Percentiles rank a stretch among this genome's conserved stretches.
Evolutionary conservation across 148 eudicot species (phyloP).

Genomic region (Arctostaphylos glauca): DNA sequence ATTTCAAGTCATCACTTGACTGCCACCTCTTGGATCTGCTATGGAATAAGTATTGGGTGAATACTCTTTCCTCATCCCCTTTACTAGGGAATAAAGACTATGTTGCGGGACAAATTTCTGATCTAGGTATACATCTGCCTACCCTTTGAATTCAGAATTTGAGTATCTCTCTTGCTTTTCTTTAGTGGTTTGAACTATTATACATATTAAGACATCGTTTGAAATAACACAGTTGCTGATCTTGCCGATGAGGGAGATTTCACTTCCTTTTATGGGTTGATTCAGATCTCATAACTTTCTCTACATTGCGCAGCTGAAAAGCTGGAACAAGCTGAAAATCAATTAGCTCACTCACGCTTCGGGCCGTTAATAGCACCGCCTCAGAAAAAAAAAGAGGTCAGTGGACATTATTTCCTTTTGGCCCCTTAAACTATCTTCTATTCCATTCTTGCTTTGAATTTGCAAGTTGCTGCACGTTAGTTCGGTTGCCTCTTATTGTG

Average conservation of each 20-base stretch:
- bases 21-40: slow-evolving; percentile 93
- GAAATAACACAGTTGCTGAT: background rate
- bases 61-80: slow-evolving; percentile 95
- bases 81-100: slow-evolving; percentile 90
- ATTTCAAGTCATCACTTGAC: slow-evolving; percentile 98
- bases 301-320: slow-evolving; percentile 70
- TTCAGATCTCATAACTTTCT: slow-evolving; percentile 7
- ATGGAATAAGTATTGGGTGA: slow-evolving; percentile 99
- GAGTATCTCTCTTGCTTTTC: slow-evolving; percentile 1
- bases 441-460: slow-evolving; percentile 9
- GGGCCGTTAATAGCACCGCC: slow-evolving; percentile 61
- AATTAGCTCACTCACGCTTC: slow-evolving; percentile 77
- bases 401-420: slow-evolving; percentile 9
- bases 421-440: no score
- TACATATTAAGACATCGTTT: background rate
- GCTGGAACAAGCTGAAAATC: slow-evolving; percentile 94
- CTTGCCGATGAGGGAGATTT: background rate
- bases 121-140: slow-evolving; percentile 51
- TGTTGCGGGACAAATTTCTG: slow-evolving; percentile 96
- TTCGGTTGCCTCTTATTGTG: background rate
- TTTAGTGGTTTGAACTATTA: background rate
- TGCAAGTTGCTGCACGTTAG: background rate
- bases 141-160: background rate
- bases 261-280: background rate
- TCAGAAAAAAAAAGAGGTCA: slow-evolving; percentile 91